Evolutionary conservation across 805 yeast species (phyloP), one percentile per base, ranked within the genome.

Genomic region (Metschnikowia borealis): DNA sequence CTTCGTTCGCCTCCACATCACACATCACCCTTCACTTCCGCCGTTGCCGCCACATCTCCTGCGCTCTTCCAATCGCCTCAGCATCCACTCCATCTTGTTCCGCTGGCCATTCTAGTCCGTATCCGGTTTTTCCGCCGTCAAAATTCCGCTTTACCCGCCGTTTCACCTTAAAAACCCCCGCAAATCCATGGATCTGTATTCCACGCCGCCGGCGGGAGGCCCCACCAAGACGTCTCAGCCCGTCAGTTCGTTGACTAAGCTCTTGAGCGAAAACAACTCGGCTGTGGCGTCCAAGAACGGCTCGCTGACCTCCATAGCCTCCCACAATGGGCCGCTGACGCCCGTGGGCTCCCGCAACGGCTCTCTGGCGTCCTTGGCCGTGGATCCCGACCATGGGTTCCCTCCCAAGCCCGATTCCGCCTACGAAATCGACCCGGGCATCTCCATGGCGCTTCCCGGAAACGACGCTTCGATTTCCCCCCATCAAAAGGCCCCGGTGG

Each of bases 241-340:
- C 32, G 62, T 70, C 38, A 62, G 68, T 48, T 66, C 74, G 18
- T 64, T 70, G 55, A 70, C 75, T n/a, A 58, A 71, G 47, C 66
- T 70, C 15, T 60, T 70, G 53, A 67, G 67, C 50, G 74, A 69
- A 47, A 66, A 69, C 33, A 62, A 61, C 52, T 49, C 52, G 36
- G 33, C 48, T 6, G 45, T 40, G 36, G 43, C 49, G 18, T 46
- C 49, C 26, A 29, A 41, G 17, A 47, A 45, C 34, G 44, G 41
- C 15, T 44, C 49, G 37, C 49, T 35, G 35, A 41, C 51, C 37
- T 48, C 52, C 15, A 38, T 52, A 38, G 52, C 43, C 14, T 36
- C 38, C 38, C 5, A 36, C 10, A 13, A 17, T 6, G 38, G 18
- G 2, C 11, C 38, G 6, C 13, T 36, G 38, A 36, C 38, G 14